Percentiles rank a stretch among this genome's conserved stretches.
Conservation (phyloP, 495 filamentous ascomycete genomes). For the Chaetomium fimeti region DNA sequence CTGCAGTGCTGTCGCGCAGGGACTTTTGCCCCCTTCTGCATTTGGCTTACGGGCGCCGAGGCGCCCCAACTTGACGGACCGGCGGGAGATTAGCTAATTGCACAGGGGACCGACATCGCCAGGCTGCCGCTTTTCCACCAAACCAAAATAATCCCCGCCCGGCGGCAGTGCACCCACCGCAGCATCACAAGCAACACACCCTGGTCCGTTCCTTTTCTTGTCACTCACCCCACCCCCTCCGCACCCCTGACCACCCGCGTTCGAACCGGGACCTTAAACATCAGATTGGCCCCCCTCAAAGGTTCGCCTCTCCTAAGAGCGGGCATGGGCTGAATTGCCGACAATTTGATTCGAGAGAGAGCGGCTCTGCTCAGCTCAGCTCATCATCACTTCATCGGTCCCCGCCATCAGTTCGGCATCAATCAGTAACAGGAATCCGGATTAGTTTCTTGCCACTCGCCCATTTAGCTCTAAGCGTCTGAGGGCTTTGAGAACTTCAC, state of each 20-base stretch:
- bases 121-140: constrained; percentile 36
- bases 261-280: constrained; percentile 17
- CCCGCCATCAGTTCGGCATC: too few species aligned
- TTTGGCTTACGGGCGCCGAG: background rate
- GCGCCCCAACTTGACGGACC: background rate
- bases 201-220: constrained; percentile 10
- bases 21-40: constrained; percentile 10
- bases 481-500: too few species aligned
- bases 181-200: background rate
- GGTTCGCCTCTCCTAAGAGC: constrained; percentile 6
- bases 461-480: background rate
- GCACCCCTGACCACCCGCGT: constrained; percentile 13
- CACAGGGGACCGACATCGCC: constrained; percentile 21
- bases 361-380: constrained; percentile 20
- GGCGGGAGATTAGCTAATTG: constrained; percentile 8
- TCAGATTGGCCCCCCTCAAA: constrained; percentile 9
- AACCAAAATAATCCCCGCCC: constrained; percentile 33
- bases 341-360: background rate
- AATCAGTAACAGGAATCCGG: background rate
- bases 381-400: background rate
- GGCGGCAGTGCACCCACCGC: constrained; percentile 29
- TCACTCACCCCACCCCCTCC: constrained; percentile 13
- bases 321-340: constrained; percentile 8
- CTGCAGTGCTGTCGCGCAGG: constrained; percentile 1
- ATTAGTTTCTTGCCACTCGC: background rate